Evolutionary conservation across 345 rosid species (phyloP).

Genomic region (Erodium maritimum): DNA sequence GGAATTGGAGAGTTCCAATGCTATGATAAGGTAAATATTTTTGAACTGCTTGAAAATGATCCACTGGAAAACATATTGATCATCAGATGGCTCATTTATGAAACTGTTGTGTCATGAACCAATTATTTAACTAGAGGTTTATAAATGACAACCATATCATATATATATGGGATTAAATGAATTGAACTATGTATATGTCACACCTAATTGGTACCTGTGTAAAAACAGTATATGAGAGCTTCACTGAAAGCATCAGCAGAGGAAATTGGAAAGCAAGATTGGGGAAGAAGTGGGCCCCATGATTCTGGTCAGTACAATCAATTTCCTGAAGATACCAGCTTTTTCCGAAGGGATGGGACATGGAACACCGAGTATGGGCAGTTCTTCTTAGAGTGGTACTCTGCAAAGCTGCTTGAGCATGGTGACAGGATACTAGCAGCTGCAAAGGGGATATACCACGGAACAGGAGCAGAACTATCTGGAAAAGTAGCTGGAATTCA

Average conservation of each 20-base stretch:
- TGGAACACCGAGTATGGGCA: conserved; percentile 79
- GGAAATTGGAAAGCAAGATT: conserved; percentile 43
- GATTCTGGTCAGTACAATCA: conserved; percentile 85
- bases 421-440: conserved; percentile 68
- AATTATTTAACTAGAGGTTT: too few relatives aligned
- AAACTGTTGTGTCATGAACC: not conserved
- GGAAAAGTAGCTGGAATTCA: conserved; percentile 94
- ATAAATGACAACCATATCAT: not conserved
- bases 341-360: conserved; percentile 73
- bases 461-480: conserved; percentile 54
- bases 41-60: not conserved
- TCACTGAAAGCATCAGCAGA: conserved; percentile 79
- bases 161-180: not conserved
- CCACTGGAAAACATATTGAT: not conserved
- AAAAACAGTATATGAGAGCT: conserved; percentile 75
- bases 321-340: conserved; percentile 74
- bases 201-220: conserved; percentile 13
- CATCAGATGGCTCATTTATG: not conserved
- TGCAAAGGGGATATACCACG: conserved; percentile 58
- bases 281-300: conserved; percentile 81
- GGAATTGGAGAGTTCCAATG: conserved; percentile 99
- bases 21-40: conserved; percentile 71
- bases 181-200: not conserved
- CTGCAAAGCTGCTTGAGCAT: conserved; percentile 59
- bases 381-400: conserved; percentile 91